Base-by-base conservation (phyloP, 805 yeast genomes). In the Millerago galiae region DNA sequence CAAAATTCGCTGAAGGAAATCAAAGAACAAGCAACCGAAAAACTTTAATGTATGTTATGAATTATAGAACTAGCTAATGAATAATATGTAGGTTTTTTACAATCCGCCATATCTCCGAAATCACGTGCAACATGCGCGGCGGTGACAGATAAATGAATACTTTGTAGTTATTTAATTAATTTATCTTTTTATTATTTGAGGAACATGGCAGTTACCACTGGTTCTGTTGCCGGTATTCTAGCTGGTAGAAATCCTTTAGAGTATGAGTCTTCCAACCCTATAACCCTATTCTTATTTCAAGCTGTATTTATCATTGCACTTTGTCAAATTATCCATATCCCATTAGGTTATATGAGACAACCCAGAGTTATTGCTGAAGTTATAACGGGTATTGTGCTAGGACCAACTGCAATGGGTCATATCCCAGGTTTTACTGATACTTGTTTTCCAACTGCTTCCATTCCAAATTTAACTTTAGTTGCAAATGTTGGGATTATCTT, bases 321-420 rank as follows among this genome's bases (percentile, higher is more conserved):
- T 18, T 79, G 89, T 42, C 82, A 80, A 43, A 30, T 79, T 10
- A 50, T 85, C 8, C 79, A 83, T 55, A 65, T 68, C 32, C 87
- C 89, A 0, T 61, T 85, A 13, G 67, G 77, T 10, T 72, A 61
- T 47, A 57, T 85, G 34, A 78, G 77, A 50, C 93, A 85, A 58
- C 95, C 95, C 0, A 68, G 79, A 45, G 95, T 85, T 34, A 84
- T 85, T 45, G 86, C 90, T 7, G 95, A 85, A 54, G 93, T 85
- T 38, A 68, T 85, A 9, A 70, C 88, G 0, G 95, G 95, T 25
- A 79, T 85, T 38, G 54, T 85, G 2, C 61, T 85, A 38, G 91
- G 93, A 0, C 91, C 91, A 1, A 68, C 88, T 0, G 93, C 75
- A 2, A 60, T 85, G 63, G 93, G 93, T 5, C 76, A 70, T 35